A percentile compares a stretch with the other conserved stretches of the same genome.
Conservation (phyloP, 805 yeast species). For the Saturnispora halmiae region DNA sequence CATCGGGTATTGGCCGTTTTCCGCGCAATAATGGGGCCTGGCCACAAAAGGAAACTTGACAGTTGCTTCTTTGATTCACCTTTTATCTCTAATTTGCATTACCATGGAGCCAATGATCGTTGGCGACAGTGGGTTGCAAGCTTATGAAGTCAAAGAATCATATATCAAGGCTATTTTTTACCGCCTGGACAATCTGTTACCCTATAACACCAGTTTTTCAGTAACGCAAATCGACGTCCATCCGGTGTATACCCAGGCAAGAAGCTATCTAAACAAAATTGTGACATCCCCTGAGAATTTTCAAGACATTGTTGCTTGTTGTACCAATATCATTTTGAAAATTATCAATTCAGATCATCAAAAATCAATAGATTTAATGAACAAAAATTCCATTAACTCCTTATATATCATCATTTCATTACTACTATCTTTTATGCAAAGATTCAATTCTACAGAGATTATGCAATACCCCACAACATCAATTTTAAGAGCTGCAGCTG, state of each 20-base stretch:
- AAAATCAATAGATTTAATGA: constrained; percentile 12
- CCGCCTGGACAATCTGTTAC: constrained; percentile 29
- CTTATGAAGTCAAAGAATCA: constrained; percentile 6
- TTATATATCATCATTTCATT: constrained; percentile 4
- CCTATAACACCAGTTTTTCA: constrained; percentile 29
- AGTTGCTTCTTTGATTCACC: background rate
- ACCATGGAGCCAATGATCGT: constrained; percentile 2
- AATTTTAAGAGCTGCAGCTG: constrained; percentile 10
- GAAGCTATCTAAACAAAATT: constrained; percentile 28
- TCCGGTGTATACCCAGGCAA: constrained; percentile 27
- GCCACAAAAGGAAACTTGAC: background rate
- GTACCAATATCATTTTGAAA: constrained; percentile 9
- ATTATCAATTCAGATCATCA: constrained; percentile 4
- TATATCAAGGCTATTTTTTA: constrained; percentile 28
- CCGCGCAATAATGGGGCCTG: background rate
- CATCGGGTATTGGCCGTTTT: no score
- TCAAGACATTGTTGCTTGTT: constrained; percentile 23
- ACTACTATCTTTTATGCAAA: constrained; percentile 30
- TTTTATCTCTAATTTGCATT: background rate
- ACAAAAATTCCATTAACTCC: constrained; percentile 16
- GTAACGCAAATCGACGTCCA: constrained; percentile 32
- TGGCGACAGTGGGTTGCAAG: background rate
- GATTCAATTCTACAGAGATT: background rate
- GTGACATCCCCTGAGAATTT: constrained; percentile 21
- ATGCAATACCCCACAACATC: constrained; percentile 1